phyloP scores from a whole-genome alignment of 2,329 filamentous ascomycete species.

The Cercospora berteroae region DNA sequence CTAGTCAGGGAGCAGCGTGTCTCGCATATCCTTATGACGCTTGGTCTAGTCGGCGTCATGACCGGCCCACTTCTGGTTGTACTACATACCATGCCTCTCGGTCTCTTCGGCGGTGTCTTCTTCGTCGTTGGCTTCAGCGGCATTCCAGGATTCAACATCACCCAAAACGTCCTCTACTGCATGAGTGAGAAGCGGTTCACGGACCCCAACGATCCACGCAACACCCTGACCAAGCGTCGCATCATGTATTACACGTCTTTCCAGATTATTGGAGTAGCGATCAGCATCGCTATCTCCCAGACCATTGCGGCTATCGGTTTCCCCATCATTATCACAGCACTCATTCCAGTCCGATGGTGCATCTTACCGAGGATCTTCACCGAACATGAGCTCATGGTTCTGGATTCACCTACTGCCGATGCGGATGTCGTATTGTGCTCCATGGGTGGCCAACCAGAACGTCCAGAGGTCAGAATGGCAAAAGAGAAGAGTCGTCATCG shows the following conservation, averaged over 20 bases:
- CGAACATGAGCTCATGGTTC: conserved; percentile 47
- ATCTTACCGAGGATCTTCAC: conserved; percentile 53
- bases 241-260: conserved; percentile 53
- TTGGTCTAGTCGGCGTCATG: conserved; percentile 57
- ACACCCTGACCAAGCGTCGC: conserved; percentile 45
- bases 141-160: conserved; percentile 55
- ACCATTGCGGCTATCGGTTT: conserved; percentile 61
- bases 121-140: conserved; percentile 57
- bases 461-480: conserved; percentile 38
- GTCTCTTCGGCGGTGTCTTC: conserved; percentile 55
- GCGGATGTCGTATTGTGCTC: conserved; percentile 54
- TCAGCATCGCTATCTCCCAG: conserved; percentile 58
- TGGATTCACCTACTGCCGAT: conserved; percentile 56
- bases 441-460: conserved; percentile 50
- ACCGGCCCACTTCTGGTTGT: conserved; percentile 47
- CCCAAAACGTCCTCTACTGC: conserved; percentile 52
- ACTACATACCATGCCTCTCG: conserved; percentile 11
- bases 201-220: conserved; percentile 49
- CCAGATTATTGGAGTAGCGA: conserved; percentile 53
- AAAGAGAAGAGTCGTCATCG: conserved; percentile 25
- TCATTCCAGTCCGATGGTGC: conserved; percentile 55
- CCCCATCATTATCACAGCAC: conserved; percentile 56
- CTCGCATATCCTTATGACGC: conserved; percentile 56
- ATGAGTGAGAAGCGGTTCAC: conserved; percentile 49
- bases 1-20: conserved; percentile 57